phyloP scores from a whole-genome alignment of 768 basidiomycete species.

The Tylopilus sp. region DNA sequence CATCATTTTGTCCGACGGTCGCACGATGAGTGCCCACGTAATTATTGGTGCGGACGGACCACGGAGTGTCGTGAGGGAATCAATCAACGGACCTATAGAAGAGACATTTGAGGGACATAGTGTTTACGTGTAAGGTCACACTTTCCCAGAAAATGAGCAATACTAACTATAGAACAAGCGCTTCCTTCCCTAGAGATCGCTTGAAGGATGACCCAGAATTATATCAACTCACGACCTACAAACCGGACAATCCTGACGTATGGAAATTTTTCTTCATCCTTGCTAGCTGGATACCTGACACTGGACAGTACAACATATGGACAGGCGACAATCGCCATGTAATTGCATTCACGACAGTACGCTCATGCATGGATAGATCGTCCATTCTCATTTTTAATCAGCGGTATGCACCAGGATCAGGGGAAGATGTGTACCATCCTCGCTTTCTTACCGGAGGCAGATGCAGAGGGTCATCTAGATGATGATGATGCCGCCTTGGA shows the following conservation, averaged over 20 bases:
- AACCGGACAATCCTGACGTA: conserved; percentile 22
- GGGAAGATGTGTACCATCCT: conserved; percentile 39
- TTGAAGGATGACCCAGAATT: conserved; percentile 46
- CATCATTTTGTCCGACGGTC: conserved; percentile 41
- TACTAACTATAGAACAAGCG: conserved; percentile 27
- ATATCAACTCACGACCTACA: conserved; percentile 26
- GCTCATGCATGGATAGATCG: background rate
- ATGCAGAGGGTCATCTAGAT: conserved; percentile 33
- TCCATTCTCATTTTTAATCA: background rate
- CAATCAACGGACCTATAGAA: conserved; percentile 33
- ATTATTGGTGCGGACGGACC: conserved; percentile 64
- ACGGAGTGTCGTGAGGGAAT: conserved; percentile 39
- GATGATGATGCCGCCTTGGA: conserved; percentile 25
- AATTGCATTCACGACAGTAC: conserved; percentile 21
- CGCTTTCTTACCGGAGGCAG: conserved; percentile 39
- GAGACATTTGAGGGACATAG: conserved; percentile 31
- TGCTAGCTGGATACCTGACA: background rate
- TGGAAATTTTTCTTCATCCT: background rate
- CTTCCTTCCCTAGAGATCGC: conserved; percentile 39
- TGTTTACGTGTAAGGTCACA: conserved; percentile 43
- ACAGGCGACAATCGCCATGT: conserved; percentile 27
- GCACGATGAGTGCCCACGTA: conserved; percentile 47
- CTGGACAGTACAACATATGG: conserved; percentile 24
- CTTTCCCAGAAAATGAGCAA: conserved; percentile 4
- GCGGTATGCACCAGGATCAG: conserved; percentile 22